A percentile compares a stretch with the other conserved stretches of the same genome.
These are phyloP conservation scores for Cichorium intybus DNA, from an alignment of 140 eudicot genomes.

Conservation along the genomic window DNA sequence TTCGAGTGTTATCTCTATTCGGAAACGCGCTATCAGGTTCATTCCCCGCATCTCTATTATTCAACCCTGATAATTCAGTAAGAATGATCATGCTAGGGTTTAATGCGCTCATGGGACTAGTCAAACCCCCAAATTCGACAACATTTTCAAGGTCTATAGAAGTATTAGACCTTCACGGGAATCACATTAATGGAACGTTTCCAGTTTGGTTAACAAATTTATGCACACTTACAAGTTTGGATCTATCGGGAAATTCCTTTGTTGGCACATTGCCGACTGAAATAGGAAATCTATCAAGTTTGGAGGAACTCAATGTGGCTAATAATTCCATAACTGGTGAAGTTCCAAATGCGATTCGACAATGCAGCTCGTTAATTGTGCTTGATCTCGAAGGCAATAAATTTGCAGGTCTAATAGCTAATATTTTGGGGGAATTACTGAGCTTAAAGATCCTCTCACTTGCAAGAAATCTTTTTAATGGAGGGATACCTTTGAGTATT, in stretches of 20 bases:
- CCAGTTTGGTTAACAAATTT: constrained; percentile 59
- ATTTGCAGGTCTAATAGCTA: constrained; percentile 58
- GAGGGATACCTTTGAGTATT: constrained; percentile 45
- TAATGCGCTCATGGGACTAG: constrained; percentile 64
- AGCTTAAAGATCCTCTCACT: constrained; percentile 45
- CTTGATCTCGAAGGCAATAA: constrained; percentile 63
- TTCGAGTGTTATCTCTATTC: constrained; percentile 48
- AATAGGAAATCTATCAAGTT: constrained; percentile 38
- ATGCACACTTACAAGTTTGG: constrained; percentile 38
- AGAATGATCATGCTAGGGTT: constrained; percentile 48
- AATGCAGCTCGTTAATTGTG: constrained; percentile 47
- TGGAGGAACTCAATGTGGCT: constrained; percentile 61
- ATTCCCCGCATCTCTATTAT: constrained; percentile 45
- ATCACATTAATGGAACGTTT: constrained; percentile 49
- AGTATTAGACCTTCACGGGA: constrained; percentile 61
- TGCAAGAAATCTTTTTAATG: constrained; percentile 55
- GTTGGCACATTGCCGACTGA: constrained; percentile 44
- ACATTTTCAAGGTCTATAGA: constrained; percentile 34
- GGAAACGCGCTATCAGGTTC: constrained; percentile 59
- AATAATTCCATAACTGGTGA: constrained; percentile 56
- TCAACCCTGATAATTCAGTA: constrained; percentile 26
- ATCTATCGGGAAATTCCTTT: constrained; percentile 60
- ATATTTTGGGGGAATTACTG: constrained; percentile 37
- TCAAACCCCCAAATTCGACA: constrained; percentile 17
- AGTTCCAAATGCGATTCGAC: constrained; percentile 44